A percentile compares a stretch with the other conserved stretches of the same genome.
These are phyloP conservation scores for Colletotrichum lindemuthianum DNA, from an alignment of 2,329 filamentous ascomycete species.

Conservation along the genomic window DNA sequence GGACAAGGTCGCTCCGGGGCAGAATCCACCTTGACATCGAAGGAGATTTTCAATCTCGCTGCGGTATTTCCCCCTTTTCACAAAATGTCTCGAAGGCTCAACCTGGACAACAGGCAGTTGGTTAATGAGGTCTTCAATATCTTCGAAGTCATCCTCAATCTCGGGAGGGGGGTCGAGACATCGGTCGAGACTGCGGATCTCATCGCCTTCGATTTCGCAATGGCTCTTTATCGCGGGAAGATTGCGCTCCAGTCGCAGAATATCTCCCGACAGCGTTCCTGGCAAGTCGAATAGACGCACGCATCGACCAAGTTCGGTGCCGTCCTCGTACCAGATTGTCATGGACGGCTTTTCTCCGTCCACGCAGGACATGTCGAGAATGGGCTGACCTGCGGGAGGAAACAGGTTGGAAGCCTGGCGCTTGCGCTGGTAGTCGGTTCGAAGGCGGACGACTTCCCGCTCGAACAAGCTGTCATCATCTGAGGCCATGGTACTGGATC, in stretches of 20 bases:
- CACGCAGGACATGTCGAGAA: no score
- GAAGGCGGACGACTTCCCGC: no score
- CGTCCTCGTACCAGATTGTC: constrained; percentile 34
- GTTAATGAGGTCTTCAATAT: constrained; percentile 3
- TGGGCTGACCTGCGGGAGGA: no score
- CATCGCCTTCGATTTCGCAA: not conserved
- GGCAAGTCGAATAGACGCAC: constrained; percentile 39
- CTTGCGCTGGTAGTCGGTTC: no score
- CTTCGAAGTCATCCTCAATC: constrained; percentile 6
- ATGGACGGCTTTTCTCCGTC: no score
- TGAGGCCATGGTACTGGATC: no score
- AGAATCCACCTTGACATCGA: constrained; percentile 37
- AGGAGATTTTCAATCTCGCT: constrained; percentile 42
- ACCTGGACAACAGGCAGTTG: constrained; percentile 23
- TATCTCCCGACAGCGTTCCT: constrained; percentile 39
- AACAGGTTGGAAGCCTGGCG: no score
- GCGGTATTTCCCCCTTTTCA: constrained; percentile 42
- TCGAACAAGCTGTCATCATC: no score
- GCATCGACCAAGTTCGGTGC: constrained; percentile 29
- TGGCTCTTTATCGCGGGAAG: constrained; percentile 29
- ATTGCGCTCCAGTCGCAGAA: constrained; percentile 38
- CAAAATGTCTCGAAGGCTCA: constrained; percentile 39
- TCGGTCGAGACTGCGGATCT: constrained; percentile 3
- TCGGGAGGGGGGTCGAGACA: constrained; percentile 1
- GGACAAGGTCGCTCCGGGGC: no score